Percentiles rank a stretch among this genome's conserved stretches.
These are phyloP conservation scores for Sequoiadendron giganteum DNA, from an alignment of 75 land plant species.

Conservation along the genomic window DNA sequence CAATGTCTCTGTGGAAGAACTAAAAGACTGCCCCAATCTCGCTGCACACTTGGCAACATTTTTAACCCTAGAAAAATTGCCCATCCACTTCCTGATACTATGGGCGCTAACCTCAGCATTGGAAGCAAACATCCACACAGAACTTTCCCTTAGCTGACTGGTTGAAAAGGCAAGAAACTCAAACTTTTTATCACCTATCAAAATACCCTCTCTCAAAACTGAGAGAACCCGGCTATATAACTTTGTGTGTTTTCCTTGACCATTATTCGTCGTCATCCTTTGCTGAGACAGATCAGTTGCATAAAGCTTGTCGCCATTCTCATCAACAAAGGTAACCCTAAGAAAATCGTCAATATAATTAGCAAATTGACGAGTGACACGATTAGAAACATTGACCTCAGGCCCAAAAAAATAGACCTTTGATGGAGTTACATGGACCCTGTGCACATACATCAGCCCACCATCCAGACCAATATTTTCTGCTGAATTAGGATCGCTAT, in stretches of 20 bases:
- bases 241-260: slow-evolving; percentile 26
- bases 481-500: slow-evolving; percentile 6
- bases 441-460: slow-evolving; percentile 55
- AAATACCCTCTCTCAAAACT: slow-evolving; percentile 54
- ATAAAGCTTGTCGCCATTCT: slow-evolving; percentile 47
- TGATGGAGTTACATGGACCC: slow-evolving; percentile 75
- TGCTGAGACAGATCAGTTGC: slow-evolving; percentile 40
- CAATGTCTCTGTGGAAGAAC: slow-evolving; percentile 80
- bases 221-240: slow-evolving; percentile 53
- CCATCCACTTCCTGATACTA: slow-evolving; percentile 83
- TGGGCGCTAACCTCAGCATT: slow-evolving; percentile 44
- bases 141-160: slow-evolving; percentile 82
- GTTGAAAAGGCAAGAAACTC: slow-evolving; percentile 94
- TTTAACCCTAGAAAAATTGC: slow-evolving; percentile 65
- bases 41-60: slow-evolving; percentile 99
- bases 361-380: slow-evolving; percentile 55
- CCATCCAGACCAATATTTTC: slow-evolving; percentile 24
- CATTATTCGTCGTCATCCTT: background rate
- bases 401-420: slow-evolving; percentile 87
- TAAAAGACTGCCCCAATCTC: slow-evolving; percentile 93
- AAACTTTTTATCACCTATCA: slow-evolving; percentile 64
- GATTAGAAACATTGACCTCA: slow-evolving; percentile 81
- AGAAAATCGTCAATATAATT: slow-evolving; percentile 66
- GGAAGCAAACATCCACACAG: slow-evolving; percentile 93
- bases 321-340: slow-evolving; percentile 83